These are phyloP conservation scores for Pyricularia pennisetigena DNA, from an alignment of 2,329 filamentous ascomycete species.

Conservation along the genomic window DNA sequence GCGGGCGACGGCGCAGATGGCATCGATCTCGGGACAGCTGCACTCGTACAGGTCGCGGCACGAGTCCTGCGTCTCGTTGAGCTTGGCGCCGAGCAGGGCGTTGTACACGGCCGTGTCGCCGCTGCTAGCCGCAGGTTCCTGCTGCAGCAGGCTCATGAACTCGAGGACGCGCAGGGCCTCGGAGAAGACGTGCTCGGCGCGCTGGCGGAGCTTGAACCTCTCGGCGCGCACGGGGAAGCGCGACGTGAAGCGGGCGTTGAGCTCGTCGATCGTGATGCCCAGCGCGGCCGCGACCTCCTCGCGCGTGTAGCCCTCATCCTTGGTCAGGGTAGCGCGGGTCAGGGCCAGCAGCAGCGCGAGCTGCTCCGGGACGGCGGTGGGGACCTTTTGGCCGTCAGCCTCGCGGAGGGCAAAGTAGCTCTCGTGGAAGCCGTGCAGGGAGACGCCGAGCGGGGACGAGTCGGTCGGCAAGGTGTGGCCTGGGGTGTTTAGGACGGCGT, in stretches of 20 bases:
- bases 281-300: constrained; percentile 69
- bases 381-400: constrained; percentile 21
- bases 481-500: constrained; percentile 45
- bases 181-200: constrained; percentile 81
- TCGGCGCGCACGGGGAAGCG: constrained; percentile 85
- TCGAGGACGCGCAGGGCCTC: constrained; percentile 79
- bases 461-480: constrained; percentile 61
- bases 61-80: constrained; percentile 84
- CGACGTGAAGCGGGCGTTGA: constrained; percentile 72
- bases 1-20: constrained; percentile 71
- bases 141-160: constrained; percentile 70
- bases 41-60: constrained; percentile 86
- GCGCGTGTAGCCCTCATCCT: constrained; percentile 78
- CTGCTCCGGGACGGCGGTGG: constrained; percentile 44
- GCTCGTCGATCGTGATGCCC: constrained; percentile 55
- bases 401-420: constrained; percentile 56
- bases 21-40: constrained; percentile 85
- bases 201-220: constrained; percentile 76
- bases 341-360: constrained; percentile 63
- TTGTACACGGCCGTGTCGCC: constrained; percentile 54
- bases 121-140: constrained; percentile 23
- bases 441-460: constrained; percentile 71
- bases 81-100: constrained; percentile 62
- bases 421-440: constrained; percentile 79
- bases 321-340: constrained; percentile 59